Percentiles rank a stretch among this genome's conserved stretches.
Conservation (phyloP, 2,329 filamentous ascomycete genomes). For the Neofusicoccum ribis region DNA sequence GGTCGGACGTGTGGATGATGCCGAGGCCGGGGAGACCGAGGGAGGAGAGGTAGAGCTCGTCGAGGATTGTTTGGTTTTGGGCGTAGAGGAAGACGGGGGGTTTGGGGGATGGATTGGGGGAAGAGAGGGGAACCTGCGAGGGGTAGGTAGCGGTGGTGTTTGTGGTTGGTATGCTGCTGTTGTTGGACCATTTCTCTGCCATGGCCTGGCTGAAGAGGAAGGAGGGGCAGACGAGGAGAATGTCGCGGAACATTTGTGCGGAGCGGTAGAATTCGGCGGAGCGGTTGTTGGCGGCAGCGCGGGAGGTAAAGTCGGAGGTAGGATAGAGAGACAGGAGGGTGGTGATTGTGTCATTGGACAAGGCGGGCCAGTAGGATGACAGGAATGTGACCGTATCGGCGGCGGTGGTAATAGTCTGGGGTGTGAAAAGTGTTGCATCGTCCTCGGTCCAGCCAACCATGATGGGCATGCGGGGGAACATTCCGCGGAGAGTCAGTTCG, state of each 20-base stretch:
- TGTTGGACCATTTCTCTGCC: slow-evolving; percentile 30
- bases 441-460: slow-evolving; percentile 50
- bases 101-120: not conserved
- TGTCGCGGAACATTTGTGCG: slow-evolving; percentile 53
- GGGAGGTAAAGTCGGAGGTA: slow-evolving; percentile 45
- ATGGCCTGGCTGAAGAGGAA: slow-evolving; percentile 46
- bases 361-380: slow-evolving; percentile 39
- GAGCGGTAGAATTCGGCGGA: slow-evolving; percentile 53
- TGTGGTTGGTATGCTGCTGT: not conserved
- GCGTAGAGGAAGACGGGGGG: slow-evolving; percentile 50
- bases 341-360: slow-evolving; percentile 32
- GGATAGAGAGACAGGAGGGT: slow-evolving; percentile 37
- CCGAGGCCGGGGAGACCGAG: slow-evolving; percentile 44
- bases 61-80: slow-evolving; percentile 58
- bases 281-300: slow-evolving; percentile 38
- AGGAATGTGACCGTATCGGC: slow-evolving; percentile 45
- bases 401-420: slow-evolving; percentile 39
- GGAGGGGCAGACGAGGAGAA: slow-evolving; percentile 53
- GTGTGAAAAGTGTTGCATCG: slow-evolving; percentile 48
- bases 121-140: too few relatives aligned
- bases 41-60: slow-evolving; percentile 40
- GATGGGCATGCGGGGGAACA: slow-evolving; percentile 42
- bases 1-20: slow-evolving; percentile 54
- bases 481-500: slow-evolving; percentile 41
- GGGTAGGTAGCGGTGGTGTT: too few relatives aligned